phyloP scores from a whole-genome alignment of 352 stramenopile species.

The Globisporangium polare region DNA sequence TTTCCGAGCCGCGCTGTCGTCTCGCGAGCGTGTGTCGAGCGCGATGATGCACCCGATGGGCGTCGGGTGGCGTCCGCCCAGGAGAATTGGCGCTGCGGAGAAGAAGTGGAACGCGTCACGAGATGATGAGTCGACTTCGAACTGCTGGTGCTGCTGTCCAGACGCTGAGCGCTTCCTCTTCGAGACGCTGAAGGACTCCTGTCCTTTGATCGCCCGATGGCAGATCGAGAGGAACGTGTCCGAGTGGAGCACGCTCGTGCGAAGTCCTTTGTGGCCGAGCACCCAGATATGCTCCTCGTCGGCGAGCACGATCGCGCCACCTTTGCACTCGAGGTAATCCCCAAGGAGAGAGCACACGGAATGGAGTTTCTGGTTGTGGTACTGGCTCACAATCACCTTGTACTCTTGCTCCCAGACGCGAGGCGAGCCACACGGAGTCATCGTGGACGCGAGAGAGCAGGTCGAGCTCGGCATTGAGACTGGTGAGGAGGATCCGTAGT shows the following conservation, averaged over 20 bases:
- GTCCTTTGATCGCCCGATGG: slow-evolving; percentile 33
- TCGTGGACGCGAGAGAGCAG: slow-evolving; percentile 31
- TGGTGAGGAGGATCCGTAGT: background rate
- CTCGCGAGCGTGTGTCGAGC: slow-evolving; percentile 45
- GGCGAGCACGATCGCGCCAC: slow-evolving; percentile 60
- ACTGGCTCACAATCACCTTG: slow-evolving; percentile 71
- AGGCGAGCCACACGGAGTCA: slow-evolving; percentile 31
- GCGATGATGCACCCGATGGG: slow-evolving; percentile 58
- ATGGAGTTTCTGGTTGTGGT: slow-evolving; percentile 64
- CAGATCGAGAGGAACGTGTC: slow-evolving; percentile 59
- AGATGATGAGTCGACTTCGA: background rate
- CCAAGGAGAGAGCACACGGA: slow-evolving; percentile 61
- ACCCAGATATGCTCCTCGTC: slow-evolving; percentile 62
- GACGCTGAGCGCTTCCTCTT: slow-evolving; percentile 21
- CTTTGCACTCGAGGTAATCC: slow-evolving; percentile 70
- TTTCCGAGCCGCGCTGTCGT: slow-evolving; percentile 29
- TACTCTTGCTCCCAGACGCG: slow-evolving; percentile 26
- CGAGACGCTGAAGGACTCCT: slow-evolving; percentile 46
- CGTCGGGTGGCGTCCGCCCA: slow-evolving; percentile 1
- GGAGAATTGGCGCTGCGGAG: slow-evolving; percentile 44
- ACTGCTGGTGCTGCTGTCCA: background rate
- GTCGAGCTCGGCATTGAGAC: slow-evolving; percentile 1
- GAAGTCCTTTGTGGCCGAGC: slow-evolving; percentile 54
- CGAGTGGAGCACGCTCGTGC: slow-evolving; percentile 43
- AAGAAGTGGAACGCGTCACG: slow-evolving; percentile 56